phyloP scores from a whole-genome alignment of 129 eudicot genomes.

The Helianthus tuberosus region DNA sequence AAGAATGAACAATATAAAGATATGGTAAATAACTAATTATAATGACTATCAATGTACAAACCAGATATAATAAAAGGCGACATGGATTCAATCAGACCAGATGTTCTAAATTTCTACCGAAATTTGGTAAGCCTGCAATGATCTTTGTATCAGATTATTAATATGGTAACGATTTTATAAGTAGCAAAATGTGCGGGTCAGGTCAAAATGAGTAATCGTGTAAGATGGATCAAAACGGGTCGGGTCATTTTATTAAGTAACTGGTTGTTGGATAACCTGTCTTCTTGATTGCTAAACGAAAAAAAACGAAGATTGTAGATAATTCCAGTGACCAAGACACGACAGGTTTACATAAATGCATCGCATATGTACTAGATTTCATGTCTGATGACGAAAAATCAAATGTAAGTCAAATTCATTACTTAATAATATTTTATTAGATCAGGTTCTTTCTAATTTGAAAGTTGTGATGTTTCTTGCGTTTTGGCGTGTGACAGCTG shows the following conservation, averaged over 20 bases:
- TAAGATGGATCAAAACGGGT: neutral
- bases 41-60: too few relatives aligned
- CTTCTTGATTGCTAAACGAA: neutral
- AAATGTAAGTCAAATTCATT: conserved; percentile 42
- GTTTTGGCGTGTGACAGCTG: conserved; percentile 38
- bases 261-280: neutral
- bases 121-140: neutral
- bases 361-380: conserved; percentile 50
- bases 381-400: conserved; percentile 45
- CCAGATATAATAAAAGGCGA: conserved; percentile 93
- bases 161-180: neutral
- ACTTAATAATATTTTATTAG: conserved; percentile 10
- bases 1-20: too few relatives aligned
- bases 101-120: conserved; percentile 64
- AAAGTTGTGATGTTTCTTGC: neutral
- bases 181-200: neutral
- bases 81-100: conserved; percentile 85
- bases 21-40: too few relatives aligned
- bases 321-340: conserved; percentile 92
- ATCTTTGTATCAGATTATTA: too few relatives aligned
- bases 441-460: neutral
- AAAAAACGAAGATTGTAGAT: conserved; percentile 74
- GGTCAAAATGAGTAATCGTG: neutral
- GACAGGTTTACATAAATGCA: conserved; percentile 91
- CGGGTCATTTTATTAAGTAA: neutral